Evolutionary conservation across 2,329 filamentous ascomycete species (phyloP), one percentile per base, ranked within the genome.

Genomic region (Aureobasidium sp.): DNA sequence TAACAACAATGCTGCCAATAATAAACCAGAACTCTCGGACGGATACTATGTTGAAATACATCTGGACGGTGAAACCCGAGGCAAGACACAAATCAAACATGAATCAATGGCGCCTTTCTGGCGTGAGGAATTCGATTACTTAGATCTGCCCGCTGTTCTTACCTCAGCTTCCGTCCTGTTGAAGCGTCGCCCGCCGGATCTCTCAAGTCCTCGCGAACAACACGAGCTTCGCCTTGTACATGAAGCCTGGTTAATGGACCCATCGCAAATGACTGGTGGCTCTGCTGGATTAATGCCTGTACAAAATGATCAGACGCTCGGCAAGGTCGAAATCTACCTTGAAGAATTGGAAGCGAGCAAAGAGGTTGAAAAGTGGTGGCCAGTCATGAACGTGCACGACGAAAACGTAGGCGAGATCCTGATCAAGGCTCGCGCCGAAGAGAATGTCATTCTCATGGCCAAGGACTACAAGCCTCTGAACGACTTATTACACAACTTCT

Each of bases 341-440:
- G 87, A 92, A 63, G 88, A 91, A 65, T 75, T 96, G 17, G 89
- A 93, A 41, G 81, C 84, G 0, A 87, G 87, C 17, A 88, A 88
- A 69, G 89, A 93, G 62, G 82, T 87, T 37, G 93, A 97, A 73
- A 88, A 91, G 69, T 97, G 81, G 93, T 88, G 91, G 78, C 88
- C 87, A 17, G 84, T 96, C 25, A 76, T 87, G 53, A 90, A 96
- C 69, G 87, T 88, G 66, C 86, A 84, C 66, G 86, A 90, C 64
- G 87, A 91, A 68, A 79, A 82, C 1, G 83, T 96, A 53, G 93
- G 92, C 31, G 90, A 92, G 65, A 88, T 96, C 78, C 81, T 96
- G 57, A 84, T 97, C 75, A 91, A 87, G 70, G 81, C 95, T 25
- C 86, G 87, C 48, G 86, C 94, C 66, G 90, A 96, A 61, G 93